Percentiles rank a stretch among this genome's conserved stretches.
Conservation (phyloP, 352 stramenopile species). For the Ophiocytium majus region DNA sequence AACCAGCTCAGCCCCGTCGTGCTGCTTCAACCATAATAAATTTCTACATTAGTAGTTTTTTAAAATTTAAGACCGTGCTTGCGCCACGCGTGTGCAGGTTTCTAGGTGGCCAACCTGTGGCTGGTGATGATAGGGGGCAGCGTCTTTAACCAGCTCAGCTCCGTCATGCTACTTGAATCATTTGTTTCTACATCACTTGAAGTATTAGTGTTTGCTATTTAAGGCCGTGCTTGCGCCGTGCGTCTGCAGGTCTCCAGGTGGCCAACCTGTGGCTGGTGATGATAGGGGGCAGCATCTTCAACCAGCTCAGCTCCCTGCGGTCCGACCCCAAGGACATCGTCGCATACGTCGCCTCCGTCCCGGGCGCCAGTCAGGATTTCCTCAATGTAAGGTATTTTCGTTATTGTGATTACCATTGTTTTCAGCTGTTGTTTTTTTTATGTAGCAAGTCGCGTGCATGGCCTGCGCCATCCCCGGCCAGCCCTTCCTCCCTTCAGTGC, state of each 20-base stretch:
- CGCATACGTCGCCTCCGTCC: conserved; percentile 40
- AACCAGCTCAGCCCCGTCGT: conserved; percentile 56
- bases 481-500: too few species aligned
- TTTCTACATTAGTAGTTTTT: too few species aligned
- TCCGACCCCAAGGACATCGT: conserved; percentile 48
- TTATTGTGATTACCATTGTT: background rate
- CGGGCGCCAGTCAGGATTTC: conserved; percentile 50
- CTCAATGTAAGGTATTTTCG: background rate
- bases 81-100: background rate
- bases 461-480: conserved; percentile 2
- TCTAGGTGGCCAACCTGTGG: conserved; percentile 29
- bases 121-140: conserved; percentile 43
- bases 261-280: conserved; percentile 62
- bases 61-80: too few species aligned
- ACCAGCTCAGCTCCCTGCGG: conserved; percentile 53
- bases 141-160: conserved; percentile 58
- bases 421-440: background rate
- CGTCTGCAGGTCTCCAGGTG: conserved; percentile 29
- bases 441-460: background rate
- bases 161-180: too few species aligned
- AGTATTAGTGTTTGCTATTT: too few species aligned
- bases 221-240: too few species aligned
- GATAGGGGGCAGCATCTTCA: conserved; percentile 59
- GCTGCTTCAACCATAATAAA: too few species aligned
- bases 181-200: too few species aligned